Percentiles rank a stretch among this genome's conserved stretches.
Evolutionary conservation across 805 yeast genomes (phyloP).

Genomic region (Cyberlindnera galapagoensis): DNA sequence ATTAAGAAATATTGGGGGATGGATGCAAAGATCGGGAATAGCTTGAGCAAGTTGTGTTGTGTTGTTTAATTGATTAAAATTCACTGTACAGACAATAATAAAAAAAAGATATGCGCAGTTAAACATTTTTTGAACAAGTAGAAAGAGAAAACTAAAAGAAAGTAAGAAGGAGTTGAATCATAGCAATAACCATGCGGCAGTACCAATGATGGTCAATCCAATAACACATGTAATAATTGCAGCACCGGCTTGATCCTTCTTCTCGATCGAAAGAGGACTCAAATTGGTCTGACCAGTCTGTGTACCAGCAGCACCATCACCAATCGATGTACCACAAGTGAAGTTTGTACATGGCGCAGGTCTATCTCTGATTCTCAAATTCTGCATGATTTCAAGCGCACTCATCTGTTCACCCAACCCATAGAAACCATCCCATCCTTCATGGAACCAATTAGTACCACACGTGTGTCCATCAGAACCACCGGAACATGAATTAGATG

Average conservation of each 20-base stretch:
- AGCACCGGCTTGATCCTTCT: constrained; percentile 57
- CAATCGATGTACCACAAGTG: constrained; percentile 61
- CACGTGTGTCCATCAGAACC: constrained; percentile 79
- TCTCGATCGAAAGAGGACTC: constrained; percentile 30
- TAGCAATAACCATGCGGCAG: constrained; percentile 34
- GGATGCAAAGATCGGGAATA: constrained; percentile 35
- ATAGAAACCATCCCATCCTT: constrained; percentile 56
- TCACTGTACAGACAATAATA: not conserved
- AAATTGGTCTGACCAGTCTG: constrained; percentile 29
- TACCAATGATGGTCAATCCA: constrained; percentile 33
- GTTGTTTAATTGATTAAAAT: constrained; percentile 6
- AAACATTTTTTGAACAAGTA: not conserved
- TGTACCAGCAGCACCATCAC: constrained; percentile 61
- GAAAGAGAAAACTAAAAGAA: not conserved
- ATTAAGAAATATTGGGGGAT: constrained; percentile 42
- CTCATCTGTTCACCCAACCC: constrained; percentile 85
- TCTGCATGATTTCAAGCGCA: constrained; percentile 56
- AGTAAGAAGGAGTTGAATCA: constrained; percentile 7
- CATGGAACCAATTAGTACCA: constrained; percentile 64
- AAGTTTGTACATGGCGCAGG: constrained; percentile 53
- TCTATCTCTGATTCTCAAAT: constrained; percentile 28
- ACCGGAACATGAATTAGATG: constrained; percentile 75
- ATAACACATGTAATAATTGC: constrained; percentile 53
- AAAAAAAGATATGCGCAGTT: not conserved
- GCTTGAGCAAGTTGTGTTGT: constrained; percentile 30